Evolutionary conservation across 805 yeast species (phyloP), one percentile per base, ranked within the genome.

Genomic region (Cyberlindnera suaveolens): DNA sequence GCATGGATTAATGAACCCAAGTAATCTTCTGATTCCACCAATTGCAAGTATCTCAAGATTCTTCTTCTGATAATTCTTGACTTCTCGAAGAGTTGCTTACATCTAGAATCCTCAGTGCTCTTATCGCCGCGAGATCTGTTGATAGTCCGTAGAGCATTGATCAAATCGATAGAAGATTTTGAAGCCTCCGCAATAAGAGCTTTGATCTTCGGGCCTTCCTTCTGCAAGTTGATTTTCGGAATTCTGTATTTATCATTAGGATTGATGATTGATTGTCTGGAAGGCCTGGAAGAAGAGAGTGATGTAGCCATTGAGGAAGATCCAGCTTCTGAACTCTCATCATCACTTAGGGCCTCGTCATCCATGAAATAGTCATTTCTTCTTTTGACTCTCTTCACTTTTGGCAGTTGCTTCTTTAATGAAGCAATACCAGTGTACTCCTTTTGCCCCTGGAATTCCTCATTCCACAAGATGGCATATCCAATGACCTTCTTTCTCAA

Each of bases 1-100:
- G 96, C 95, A 53, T 78, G 82, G 45, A 93, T 78, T 49, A 93
- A 71, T 36, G 87, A 75, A n/a, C 97, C 98, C 49, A 93, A 65
- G 48, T 80, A 84, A 56, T 87, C 96, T 49, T 90, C 97, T 45
- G 80, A 80, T 35, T 86, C 84, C 34, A 89, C 87, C 40, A 78
- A 71, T 64, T 93, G 98, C 51, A 93, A 71, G 60, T 89, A 89
- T 48, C 88, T 69, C 50, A 93, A 69, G 14, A 93, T 78, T 54
- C 79, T 81, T 46, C 96, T 74, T 60, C 99, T 77, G 41, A 85
- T 74, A 7, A 74, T 67, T 47, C 91, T 75, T 54, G 95, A 85
- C 61, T 79, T 73, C 45, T 86, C 83, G 58, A 91, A 91, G 42
- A 77, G 75, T 23, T 67, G 68, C n/a, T 78, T 73, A 10, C 84